Base-by-base conservation (phyloP, 129 eudicot genomes). In the Solidago caesia region DNA sequence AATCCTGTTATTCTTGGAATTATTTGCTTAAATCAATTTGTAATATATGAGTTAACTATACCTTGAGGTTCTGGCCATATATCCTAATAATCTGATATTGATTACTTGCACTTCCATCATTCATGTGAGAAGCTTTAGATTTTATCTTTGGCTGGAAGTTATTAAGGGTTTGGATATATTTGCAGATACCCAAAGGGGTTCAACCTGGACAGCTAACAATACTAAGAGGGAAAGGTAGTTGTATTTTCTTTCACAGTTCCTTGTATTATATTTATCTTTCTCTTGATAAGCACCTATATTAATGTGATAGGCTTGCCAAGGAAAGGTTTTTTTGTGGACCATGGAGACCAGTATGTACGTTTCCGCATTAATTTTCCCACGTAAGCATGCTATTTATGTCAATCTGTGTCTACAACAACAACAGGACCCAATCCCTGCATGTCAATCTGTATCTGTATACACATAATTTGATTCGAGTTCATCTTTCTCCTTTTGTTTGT, bases 171-270 rank as follows among this genome's bases (percentile, higher is more conserved):
- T 55, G 66, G 15, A 42, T 81, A 60, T 63, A 73, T 71, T 72
- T 73, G 46, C 78, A 94, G 98, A 87, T 94, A 68, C 98, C 98
- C 25, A 87, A 87, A 78, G 97, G 98, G 60, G 98, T 94, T 75
- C 98, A 94, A 68, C 98, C 75, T 77, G 97, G 97, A 67, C 96
- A 94, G 74, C 82, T 82, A 74, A 76, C 85, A 55, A 52, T 76
- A 62, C 83, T 94, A 46, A 75, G 97, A 76, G 96, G 94, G 83
- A 87, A 77, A 85, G 96, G 96, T 91, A 77, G 44, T 41, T 39
- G 63, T 41, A 58, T 41, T 44, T 60, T 51, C 25, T 58, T 71
- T 33, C 46, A 33, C 39, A 33, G 39, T 33, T 33, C 2, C 27
- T 45, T 67, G 26, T 21, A 21, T 42, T 64, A 25, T 68, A 68